Conservation (phyloP, 2,329 filamentous ascomycete genomes). For the Fusarium dimerum region DNA sequence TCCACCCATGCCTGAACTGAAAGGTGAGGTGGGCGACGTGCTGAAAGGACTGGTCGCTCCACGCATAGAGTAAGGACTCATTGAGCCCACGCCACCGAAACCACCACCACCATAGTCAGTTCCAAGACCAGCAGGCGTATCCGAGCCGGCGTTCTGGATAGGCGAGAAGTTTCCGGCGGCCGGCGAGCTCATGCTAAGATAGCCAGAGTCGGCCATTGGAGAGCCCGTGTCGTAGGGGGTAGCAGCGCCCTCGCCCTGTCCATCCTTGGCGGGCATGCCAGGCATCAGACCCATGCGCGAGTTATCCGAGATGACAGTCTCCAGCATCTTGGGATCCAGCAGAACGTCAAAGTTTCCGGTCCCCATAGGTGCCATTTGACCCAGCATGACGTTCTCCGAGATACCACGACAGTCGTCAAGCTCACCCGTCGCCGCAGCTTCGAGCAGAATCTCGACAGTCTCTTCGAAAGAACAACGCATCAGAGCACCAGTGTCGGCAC, state of each 20-base stretch:
- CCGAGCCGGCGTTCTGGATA: slow-evolving; percentile 74
- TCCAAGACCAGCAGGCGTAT: slow-evolving; percentile 66
- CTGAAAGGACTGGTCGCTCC: slow-evolving; percentile 76
- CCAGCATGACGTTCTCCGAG: slow-evolving; percentile 98
- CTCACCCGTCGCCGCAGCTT: slow-evolving; percentile 92
- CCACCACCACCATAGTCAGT: slow-evolving; percentile 58
- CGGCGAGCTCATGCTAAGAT: slow-evolving; percentile 63
- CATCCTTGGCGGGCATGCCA: slow-evolving; percentile 74
- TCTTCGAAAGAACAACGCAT: slow-evolving; percentile 99
- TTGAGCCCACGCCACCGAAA: slow-evolving; percentile 49
- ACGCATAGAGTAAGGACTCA: slow-evolving; percentile 65
- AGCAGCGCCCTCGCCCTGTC: slow-evolving; percentile 77
- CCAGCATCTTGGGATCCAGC: slow-evolving; percentile 92
- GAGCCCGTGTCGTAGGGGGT: slow-evolving; percentile 93
- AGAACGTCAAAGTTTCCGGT: slow-evolving; percentile 95
- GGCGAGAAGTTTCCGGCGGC: slow-evolving; percentile 71
- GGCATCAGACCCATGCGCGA: slow-evolving; percentile 81
- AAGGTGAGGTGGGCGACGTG: slow-evolving; percentile 66
- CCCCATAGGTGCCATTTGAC: slow-evolving; percentile 94
- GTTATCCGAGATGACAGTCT: slow-evolving; percentile 92
- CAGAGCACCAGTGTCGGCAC: slow-evolving; percentile 93
- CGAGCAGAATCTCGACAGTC: slow-evolving; percentile 95
- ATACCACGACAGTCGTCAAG: slow-evolving; percentile 97
- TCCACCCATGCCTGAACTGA: slow-evolving; percentile 56
- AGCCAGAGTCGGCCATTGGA: slow-evolving; percentile 72